Percentiles rank a stretch among this genome's conserved stretches.
Evolutionary conservation across 768 basidiomycete species (phyloP).

Genomic region (Serendipita indica): DNA sequence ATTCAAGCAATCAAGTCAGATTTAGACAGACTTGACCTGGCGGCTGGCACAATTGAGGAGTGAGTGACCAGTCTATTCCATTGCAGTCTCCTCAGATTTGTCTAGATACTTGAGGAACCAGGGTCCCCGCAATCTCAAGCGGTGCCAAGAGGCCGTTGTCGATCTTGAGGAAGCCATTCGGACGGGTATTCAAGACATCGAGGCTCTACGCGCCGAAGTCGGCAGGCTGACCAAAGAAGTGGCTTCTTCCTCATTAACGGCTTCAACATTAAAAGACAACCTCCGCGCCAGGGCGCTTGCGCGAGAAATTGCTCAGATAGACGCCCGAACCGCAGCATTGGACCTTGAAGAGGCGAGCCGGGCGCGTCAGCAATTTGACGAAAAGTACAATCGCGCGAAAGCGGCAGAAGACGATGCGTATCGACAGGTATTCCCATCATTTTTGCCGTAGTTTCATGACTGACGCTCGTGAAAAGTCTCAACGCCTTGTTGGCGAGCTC

Average conservation of each 20-base stretch:
- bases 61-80: slow-evolving; percentile 21
- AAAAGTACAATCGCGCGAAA: slow-evolving; percentile 58
- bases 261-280: slow-evolving; percentile 70
- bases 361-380: slow-evolving; percentile 71
- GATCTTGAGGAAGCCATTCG: slow-evolving; percentile 30
- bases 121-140: slow-evolving; percentile 42
- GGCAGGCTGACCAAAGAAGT: slow-evolving; percentile 66
- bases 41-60: slow-evolving; percentile 53
- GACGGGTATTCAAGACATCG: slow-evolving; percentile 30
- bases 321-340: slow-evolving; percentile 53
- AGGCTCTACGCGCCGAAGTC: slow-evolving; percentile 26
- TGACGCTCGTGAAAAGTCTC: slow-evolving; percentile 33
- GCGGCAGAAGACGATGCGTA: slow-evolving; percentile 58
- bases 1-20: slow-evolving; percentile 9
- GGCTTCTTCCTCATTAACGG: slow-evolving; percentile 36
- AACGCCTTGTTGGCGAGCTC: slow-evolving; percentile 73
- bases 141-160: slow-evolving; percentile 41
- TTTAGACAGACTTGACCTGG: slow-evolving; percentile 15
- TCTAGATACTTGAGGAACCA: slow-evolving; percentile 61
- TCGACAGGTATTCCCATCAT: slow-evolving; percentile 33
- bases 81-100: not conserved
- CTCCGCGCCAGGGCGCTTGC: slow-evolving; percentile 56
- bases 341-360: slow-evolving; percentile 80
- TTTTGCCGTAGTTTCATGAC: not conserved
- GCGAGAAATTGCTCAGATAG: slow-evolving; percentile 48